Base-by-base conservation (phyloP, 1,139 yeast genomes). In the Yamadazyma dendronema region DNA sequence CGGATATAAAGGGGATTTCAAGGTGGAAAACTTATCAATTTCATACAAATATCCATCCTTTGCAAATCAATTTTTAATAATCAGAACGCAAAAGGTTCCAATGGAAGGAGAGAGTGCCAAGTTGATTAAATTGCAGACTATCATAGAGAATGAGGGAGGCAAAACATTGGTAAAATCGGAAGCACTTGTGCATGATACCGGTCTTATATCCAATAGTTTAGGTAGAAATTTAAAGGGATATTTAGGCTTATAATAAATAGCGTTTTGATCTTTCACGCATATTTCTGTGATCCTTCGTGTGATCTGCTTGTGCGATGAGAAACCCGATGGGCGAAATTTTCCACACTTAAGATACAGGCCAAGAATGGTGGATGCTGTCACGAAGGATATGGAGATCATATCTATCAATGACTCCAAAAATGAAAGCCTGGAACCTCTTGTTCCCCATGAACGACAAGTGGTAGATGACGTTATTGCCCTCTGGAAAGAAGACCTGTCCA, bases 61-160 rank as follows among this genome's bases (percentile, higher is more conserved):
- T 42, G 92, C 94, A 7, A 82, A 87, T 52, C 92, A 83, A 48
- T 87, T 89, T 51, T 68, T 89, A 31, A 73, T 85, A 2, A 69
- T 90, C 12, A 78, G 74, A 48, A 77, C 88, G 0, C 61, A 64
- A 53, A 61, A 34, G 58, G 58, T 38, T 47, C 49, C 50, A 17
- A 37, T 45, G 25, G 49, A 49, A 11, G 40, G 48, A 31, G 53
- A 63, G n/a, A 62, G 65, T 12, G 58, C 44, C 2, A 56, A 52
- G 33, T 43, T 57, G 11, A 47, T 62, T 11, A 45, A 46, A 7
- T 53, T 68, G 43, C 62, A 61, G 33, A 63, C 69, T 40, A 53
- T 49, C 0, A 53, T 71, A 21, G 67, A 66, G 42, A 60, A 65
- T 27, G 59, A 59, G 33, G 50, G 56, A 4, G 76, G 75, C 1